Percentiles rank a stretch among this genome's conserved stretches.
Conservation (phyloP, 164 flowering plant species). For the Houttuynia cordata region DNA sequence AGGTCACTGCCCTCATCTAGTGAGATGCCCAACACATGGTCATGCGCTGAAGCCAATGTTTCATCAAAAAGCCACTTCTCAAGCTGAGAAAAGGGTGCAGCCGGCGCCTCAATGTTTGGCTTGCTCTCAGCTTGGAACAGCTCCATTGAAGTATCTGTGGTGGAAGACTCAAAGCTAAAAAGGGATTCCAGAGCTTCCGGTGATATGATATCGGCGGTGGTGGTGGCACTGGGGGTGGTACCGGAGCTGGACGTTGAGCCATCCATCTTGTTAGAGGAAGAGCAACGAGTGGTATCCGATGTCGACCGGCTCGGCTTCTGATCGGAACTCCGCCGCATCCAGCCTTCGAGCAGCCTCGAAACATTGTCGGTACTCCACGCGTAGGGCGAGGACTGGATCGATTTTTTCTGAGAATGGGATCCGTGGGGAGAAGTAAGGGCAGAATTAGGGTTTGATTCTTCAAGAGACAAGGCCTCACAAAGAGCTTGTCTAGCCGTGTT, state of each 20-base stretch:
- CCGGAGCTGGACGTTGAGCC: constrained; percentile 16
- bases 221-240: constrained; percentile 1
- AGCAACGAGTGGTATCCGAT: constrained; percentile 12
- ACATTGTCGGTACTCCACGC: constrained; percentile 74
- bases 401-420: background rate
- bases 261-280: constrained; percentile 4
- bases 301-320: constrained; percentile 15
- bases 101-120: constrained; percentile 13
- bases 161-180: constrained; percentile 42
- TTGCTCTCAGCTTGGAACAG: constrained; percentile 39
- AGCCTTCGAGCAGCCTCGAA: constrained; percentile 49
- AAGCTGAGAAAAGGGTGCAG: constrained; percentile 33
- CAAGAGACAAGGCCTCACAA: constrained; percentile 65
- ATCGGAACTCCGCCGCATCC: constrained; percentile 42
- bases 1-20: constrained; percentile 27
- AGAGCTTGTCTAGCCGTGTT: constrained; percentile 74
- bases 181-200: constrained; percentile 31
- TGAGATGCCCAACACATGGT: constrained; percentile 20
- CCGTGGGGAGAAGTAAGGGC: constrained; percentile 8
- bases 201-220: constrained; percentile 16
- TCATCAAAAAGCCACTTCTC: constrained; percentile 82
- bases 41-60: constrained; percentile 17
- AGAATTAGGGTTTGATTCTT: constrained; percentile 16
- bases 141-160: constrained; percentile 23
- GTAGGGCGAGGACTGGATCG: constrained; percentile 22